Evolutionary conservation across 805 yeast genomes (phyloP).

Genomic region (Starmerella vitae): DNA sequence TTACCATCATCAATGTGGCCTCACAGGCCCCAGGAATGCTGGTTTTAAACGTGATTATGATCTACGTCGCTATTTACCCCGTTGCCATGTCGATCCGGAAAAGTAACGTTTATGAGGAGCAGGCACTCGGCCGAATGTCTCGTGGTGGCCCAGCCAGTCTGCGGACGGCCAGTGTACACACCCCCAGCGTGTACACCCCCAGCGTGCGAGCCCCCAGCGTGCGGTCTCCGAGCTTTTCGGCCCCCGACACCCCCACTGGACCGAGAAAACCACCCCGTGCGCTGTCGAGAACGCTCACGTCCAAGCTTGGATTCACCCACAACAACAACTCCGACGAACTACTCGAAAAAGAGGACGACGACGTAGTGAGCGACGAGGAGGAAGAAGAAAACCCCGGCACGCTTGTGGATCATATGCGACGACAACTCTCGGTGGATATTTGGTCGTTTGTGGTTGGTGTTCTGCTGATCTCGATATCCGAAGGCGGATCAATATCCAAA

Average conservation of each 20-base stretch:
- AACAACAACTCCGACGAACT: slow-evolving; percentile 16
- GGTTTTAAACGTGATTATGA: slow-evolving; percentile 88
- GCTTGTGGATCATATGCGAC: slow-evolving; percentile 50
- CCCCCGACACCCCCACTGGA: not conserved
- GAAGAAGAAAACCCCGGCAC: slow-evolving; percentile 28
- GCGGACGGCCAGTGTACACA: not conserved
- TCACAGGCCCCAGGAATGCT: slow-evolving; percentile 78
- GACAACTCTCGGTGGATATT: slow-evolving; percentile 82
- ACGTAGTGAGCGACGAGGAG: slow-evolving; percentile 21
- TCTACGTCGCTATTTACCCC: slow-evolving; percentile 95
- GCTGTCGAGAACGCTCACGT: not conserved
- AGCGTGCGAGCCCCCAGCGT: not conserved
- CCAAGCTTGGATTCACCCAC: not conserved
- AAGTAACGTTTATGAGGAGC: slow-evolving; percentile 96
- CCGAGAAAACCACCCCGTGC: not conserved
- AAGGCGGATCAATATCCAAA: slow-evolving; percentile 42
- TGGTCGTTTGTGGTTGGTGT: slow-evolving; percentile 87
- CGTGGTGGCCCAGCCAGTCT: not conserved
- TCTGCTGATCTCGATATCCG: slow-evolving; percentile 76
- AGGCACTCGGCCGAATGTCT: slow-evolving; percentile 60
- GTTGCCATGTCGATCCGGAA: slow-evolving; percentile 91
- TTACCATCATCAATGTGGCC: slow-evolving; percentile 56
- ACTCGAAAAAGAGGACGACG: slow-evolving; percentile 8
- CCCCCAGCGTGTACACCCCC: not conserved
- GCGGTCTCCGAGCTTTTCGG: not conserved